Base-by-base conservation (phyloP, 2,329 filamentous ascomycete species). In the Aureobasidium sp. region DNA sequence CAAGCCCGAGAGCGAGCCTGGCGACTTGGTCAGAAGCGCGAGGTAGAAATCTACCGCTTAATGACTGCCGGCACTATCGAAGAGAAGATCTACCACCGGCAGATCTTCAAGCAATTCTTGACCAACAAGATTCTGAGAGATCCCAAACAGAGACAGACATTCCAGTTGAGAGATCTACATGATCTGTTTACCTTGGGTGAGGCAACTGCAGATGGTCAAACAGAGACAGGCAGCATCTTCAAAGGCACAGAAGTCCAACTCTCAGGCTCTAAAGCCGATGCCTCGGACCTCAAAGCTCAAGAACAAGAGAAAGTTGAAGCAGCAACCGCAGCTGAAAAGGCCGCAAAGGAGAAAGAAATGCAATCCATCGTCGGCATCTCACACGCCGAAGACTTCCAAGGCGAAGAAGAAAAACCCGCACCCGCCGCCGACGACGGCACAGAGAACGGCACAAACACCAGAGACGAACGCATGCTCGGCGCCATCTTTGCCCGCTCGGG, bases 61-160 rank as follows among this genome's bases (percentile, higher is more conserved):
- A 96, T 99, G 89, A 96, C 91, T 4, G 91, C 93, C 5, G 94
- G 94, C 1, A 99, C 95, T 0, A 99, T 99, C 27, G 94, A 99
- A 72, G 94, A 99, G 75, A 99, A 99, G 78, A 99, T 99, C 34
- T 99, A 97, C 66, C 93, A 99, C 74, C 88, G 95, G 17, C 94
- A 99, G 71, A 94, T 99, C 56, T 99, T 96, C 81, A 99, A 99
- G 75, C 93, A 97, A 69, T 97, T 97, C 71, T 81, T 99, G 65
- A 94, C 91, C 3, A 96, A 97, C 77, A 97, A 97, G 74, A 92
- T 99, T 7, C 75, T 99, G 56, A 92, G 89, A 68, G 93, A 99
- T 69, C 91, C 94, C 0, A 96, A 96, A 70, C 92, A 97, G 73
- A 86, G 90, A 25, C 90, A 94, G 66, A 91, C 88, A 0, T 96